Conservation (phyloP, 2,329 filamentous ascomycete genomes). For the Aspergillus texensis region DNA sequence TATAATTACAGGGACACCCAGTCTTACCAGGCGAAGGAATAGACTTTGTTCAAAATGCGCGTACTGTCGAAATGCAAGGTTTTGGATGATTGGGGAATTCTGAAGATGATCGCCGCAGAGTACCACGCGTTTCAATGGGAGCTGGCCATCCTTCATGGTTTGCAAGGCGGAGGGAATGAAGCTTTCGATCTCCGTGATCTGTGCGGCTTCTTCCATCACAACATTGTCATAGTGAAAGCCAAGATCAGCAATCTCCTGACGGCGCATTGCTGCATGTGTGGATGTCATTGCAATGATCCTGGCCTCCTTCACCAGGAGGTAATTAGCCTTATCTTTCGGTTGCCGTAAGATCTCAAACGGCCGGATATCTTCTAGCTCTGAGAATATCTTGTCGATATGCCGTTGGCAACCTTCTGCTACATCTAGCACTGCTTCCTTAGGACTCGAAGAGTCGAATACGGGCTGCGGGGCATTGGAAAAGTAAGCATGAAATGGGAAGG, state of each 20-base stretch:
- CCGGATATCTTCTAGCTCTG: constrained; percentile 86
- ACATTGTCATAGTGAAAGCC: constrained; percentile 98
- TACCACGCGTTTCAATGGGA: constrained; percentile 82
- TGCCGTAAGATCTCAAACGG: constrained; percentile 92
- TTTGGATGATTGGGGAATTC: constrained; percentile 95
- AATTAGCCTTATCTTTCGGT: constrained; percentile 91
- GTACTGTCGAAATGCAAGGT: constrained; percentile 89
- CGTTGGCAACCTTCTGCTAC: constrained; percentile 82
- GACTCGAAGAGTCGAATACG: constrained; percentile 69
- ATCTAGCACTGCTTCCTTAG: constrained; percentile 71
- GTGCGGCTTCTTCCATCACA: constrained; percentile 96
- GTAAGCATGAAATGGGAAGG: constrained; percentile 86
- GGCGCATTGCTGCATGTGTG: constrained; percentile 92
- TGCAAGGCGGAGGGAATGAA: constrained; percentile 96
- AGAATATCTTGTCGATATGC: constrained; percentile 88
- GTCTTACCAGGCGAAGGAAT: constrained; percentile 84
- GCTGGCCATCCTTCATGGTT: constrained; percentile 70
- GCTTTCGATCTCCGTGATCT: constrained; percentile 96
- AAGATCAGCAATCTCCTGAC: constrained; percentile 85
- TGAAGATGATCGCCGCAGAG: constrained; percentile 95
- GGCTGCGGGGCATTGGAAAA: constrained; percentile 87
- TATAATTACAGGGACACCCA: constrained; percentile 87
- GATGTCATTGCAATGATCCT: constrained; percentile 98
- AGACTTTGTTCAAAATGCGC: constrained; percentile 95
- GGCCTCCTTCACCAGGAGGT: constrained; percentile 92